Evolutionary conservation across 164 flowering plant genomes (phyloP).

Genomic region (Annona squamosa): DNA sequence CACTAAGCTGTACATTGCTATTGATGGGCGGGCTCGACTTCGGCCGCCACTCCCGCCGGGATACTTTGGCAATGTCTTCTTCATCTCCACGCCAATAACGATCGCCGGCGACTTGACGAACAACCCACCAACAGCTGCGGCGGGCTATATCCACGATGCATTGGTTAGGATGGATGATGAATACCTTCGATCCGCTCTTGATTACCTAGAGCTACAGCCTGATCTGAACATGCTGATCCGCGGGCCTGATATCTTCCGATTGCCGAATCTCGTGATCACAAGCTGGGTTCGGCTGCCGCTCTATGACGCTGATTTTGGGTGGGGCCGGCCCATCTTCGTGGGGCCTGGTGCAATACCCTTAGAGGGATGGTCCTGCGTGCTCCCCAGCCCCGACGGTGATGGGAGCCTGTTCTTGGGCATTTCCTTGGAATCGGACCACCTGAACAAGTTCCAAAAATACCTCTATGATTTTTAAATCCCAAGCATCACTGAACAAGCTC

Average conservation of each 20-base stretch:
- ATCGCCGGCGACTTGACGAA: constrained; percentile 18
- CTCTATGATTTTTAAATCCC: neutral
- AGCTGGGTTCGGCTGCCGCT: constrained; percentile 33
- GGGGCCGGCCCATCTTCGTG: constrained; percentile 43
- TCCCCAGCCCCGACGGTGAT: constrained; percentile 21
- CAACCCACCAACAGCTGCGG: constrained; percentile 26
- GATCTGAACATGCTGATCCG: constrained; percentile 33
- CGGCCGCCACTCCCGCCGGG: constrained; percentile 18
- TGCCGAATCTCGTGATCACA: constrained; percentile 29
- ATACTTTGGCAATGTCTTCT: constrained; percentile 27
- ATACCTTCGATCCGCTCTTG: constrained; percentile 45
- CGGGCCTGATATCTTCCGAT: constrained; percentile 33
- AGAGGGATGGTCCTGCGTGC: constrained; percentile 32
- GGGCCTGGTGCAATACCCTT: constrained; percentile 27
- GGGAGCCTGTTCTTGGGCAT: constrained; percentile 1
- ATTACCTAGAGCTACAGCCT: constrained; percentile 59
- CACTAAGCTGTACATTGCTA: constrained; percentile 11
- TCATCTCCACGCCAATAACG: constrained; percentile 2
- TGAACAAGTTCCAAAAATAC: neutral
- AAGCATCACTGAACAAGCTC: too few relatives aligned
- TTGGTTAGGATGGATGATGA: constrained; percentile 24
- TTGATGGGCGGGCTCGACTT: constrained; percentile 19
- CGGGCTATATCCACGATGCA: constrained; percentile 38
- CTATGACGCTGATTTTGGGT: constrained; percentile 32
- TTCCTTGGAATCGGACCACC: neutral